phyloP scores from a whole-genome alignment of 2,329 filamentous ascomycete genomes.

The Trichocomaceae sp. region DNA sequence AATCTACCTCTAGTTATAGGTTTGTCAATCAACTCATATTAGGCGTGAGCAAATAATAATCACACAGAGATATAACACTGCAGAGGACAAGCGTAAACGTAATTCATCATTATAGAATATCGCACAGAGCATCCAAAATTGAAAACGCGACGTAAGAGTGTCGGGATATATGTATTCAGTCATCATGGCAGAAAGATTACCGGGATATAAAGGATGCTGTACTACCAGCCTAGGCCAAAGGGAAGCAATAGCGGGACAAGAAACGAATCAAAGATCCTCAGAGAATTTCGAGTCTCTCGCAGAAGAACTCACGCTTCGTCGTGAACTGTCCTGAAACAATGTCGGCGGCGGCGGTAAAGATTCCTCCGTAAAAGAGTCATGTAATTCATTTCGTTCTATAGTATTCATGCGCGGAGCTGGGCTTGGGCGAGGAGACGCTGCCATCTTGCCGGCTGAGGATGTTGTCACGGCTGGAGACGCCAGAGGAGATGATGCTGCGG shows the following conservation, averaged over 20 bases:
- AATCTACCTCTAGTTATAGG: not conserved
- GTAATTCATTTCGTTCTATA: conserved; percentile 21
- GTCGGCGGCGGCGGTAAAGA: conserved; percentile 25
- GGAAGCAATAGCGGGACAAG: not conserved
- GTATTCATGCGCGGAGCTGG: conserved; percentile 12
- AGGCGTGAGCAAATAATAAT: not conserved
- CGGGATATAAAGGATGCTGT: not conserved
- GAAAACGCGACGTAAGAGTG: not conserved
- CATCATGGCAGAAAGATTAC: not conserved
- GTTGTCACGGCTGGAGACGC: conserved; percentile 7
- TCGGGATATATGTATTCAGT: not conserved
- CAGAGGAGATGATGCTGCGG: conserved; percentile 14
- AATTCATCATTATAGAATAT: not conserved
- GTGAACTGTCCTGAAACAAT: conserved; percentile 14
- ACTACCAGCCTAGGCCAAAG: not conserved
- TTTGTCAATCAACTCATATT: not conserved
- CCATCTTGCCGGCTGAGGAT: conserved; percentile 9
- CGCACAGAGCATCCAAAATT: not conserved
- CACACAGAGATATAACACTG: not conserved
- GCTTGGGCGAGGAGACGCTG: conserved; percentile 13
- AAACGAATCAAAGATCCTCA: conserved; percentile 28
- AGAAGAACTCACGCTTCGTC: conserved; percentile 20
- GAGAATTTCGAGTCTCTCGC: conserved; percentile 32
- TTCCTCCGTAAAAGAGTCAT: conserved; percentile 26
- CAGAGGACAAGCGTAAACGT: not conserved